Base-by-base conservation (phyloP, 2,329 filamentous ascomycete genomes). In the Trichoderma hamatum region DNA sequence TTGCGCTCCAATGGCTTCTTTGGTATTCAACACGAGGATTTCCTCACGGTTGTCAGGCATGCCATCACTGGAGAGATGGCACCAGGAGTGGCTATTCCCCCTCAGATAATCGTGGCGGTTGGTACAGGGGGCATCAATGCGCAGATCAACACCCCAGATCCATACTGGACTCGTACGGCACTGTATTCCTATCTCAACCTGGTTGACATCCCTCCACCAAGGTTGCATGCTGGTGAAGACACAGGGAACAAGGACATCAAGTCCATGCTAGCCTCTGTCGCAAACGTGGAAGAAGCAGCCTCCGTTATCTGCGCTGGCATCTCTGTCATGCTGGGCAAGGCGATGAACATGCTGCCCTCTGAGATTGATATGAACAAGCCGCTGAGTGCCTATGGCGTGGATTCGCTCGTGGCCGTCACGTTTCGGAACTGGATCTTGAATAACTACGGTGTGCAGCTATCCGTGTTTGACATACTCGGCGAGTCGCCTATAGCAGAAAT, bases 1-100 rank as follows among this genome's bases (percentile, higher is more conserved):
- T 81, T 88, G 60, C 82, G 83, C 21, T 81, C 82, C 5, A 82
- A 79, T 58, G 86, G 86, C 1, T 88, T 88, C 76, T 83, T 86
- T 72, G 85, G 84, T 43, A 85, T 86, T 34, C 80, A 84, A 3
- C 80, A 85, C 51, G 73, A 80, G 4, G 84, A 87, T 72, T 84
- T 85, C 62, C 77, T 85, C n/a, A 79, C 78, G 9, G 74, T 86
- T 19, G 68, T 87, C 9, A 79, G 80, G 32, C 80, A 81, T 21
- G 84, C 85, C 62, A 82, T 88, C 71, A 80, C 78, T 0, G 77
- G 75, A 34, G 78, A 79, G 39, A 74, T 75, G 26, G 70, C 73
- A 3, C 72, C 72, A 0, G 71, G 72, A 3, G 64, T 75, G 5
- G 65, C 65, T 5, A 77, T 82, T 39, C 85, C 85, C 0, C 71